Evolutionary conservation across 2,329 filamentous ascomycete genomes (phyloP).

Genomic region (Colletotrichum zoysiae): DNA sequence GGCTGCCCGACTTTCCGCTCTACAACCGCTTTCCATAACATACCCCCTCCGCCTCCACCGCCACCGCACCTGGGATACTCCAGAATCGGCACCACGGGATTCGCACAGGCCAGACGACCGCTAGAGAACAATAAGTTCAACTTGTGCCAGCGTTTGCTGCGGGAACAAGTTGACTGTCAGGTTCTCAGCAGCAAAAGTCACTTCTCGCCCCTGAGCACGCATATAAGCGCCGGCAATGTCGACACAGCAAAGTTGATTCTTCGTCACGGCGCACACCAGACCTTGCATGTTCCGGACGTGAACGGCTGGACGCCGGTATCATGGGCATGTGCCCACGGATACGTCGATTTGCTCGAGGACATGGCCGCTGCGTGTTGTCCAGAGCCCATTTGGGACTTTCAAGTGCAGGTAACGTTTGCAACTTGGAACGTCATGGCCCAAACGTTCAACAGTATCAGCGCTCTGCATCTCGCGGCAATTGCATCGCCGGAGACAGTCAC

Average conservation of each 20-base stretch:
- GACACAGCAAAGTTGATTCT: constrained; percentile 7
- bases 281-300: neutral
- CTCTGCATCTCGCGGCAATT: constrained; percentile 13
- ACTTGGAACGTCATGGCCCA: too few relatives aligned
- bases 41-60: neutral
- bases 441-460: neutral
- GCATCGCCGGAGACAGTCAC: constrained; percentile 4
- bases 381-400: constrained; percentile 12
- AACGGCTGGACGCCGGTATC: constrained; percentile 21
- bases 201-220: constrained; percentile 5
- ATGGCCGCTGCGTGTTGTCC: neutral
- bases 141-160: constrained; percentile 4
- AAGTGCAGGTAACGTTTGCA: neutral
- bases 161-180: neutral
- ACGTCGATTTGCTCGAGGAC: neutral
- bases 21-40: neutral
- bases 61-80: neutral
- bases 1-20: neutral
- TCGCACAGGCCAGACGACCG: neutral
- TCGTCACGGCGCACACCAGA: neutral
- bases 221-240: constrained; percentile 1
- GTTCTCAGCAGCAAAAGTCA: neutral
- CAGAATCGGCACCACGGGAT: neutral
- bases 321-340: constrained; percentile 19
- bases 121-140: neutral